Percentiles rank a stretch among this genome's conserved stretches.
These are phyloP conservation scores for Hypomontagnella monticulosa DNA, from an alignment of 495 filamentous ascomycete genomes.

Conservation along the genomic window DNA sequence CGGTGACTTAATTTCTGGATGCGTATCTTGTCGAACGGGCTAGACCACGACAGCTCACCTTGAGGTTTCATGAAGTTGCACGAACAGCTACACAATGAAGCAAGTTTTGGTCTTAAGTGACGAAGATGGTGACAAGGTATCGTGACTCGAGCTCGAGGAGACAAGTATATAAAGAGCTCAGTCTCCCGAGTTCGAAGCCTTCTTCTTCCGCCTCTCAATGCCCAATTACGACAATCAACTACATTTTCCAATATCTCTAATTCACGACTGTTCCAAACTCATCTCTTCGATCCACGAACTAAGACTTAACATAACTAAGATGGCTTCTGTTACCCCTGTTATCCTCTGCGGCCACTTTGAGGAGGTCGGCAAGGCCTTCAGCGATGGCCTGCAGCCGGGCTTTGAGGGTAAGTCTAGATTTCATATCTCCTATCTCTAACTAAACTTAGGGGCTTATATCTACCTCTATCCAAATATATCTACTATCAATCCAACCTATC, in stretches of 20 bases:
- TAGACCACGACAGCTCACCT: conserved; percentile 1
- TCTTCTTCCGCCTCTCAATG: background rate
- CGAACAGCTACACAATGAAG: conserved; percentile 13
- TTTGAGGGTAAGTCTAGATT: conserved; percentile 20
- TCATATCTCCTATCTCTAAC: background rate
- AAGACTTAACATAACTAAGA: conserved; percentile 10
- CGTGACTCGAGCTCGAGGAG: background rate
- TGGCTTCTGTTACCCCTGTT: conserved; percentile 20
- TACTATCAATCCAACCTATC: background rate
- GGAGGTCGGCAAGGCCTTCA: conserved; percentile 24
- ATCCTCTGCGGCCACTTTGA: conserved; percentile 33
- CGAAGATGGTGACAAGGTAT: background rate
- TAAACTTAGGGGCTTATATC: background rate
- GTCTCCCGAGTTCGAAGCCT: background rate
- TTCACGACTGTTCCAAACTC: background rate
- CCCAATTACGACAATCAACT: too few species aligned
- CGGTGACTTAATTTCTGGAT: background rate
- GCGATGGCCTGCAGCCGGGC: conserved; percentile 30
- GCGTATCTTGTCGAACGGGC: background rate
- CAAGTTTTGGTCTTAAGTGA: conserved; percentile 19
- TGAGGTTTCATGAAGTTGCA: conserved; percentile 20
- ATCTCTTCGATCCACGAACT: background rate
- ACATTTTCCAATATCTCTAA: background rate
- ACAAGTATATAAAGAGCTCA: conserved; percentile 18
- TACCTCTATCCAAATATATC: too few species aligned